Evolutionary conservation across 2,329 filamentous ascomycete species (phyloP), one percentile per base, ranked within the genome.

Genomic region (Coniochaeta hoffmannii): DNA sequence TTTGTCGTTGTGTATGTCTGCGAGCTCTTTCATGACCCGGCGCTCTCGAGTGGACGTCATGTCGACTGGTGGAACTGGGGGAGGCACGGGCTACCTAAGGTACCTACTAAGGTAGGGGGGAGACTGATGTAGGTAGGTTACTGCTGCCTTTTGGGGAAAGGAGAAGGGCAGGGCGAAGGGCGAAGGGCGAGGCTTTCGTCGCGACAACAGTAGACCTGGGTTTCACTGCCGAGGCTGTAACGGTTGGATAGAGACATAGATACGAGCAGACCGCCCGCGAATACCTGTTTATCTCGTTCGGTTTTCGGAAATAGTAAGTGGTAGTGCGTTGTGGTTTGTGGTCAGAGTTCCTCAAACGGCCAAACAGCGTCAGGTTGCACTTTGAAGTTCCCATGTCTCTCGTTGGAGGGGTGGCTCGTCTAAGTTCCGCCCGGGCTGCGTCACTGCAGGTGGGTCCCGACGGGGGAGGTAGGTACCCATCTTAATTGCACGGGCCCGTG

Each of bases 1-100:
- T 58, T 68, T 73, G 78, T 99, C 94, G 58, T 77, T 77, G 52
- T 84, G 73, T 61, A 94, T 89, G 66, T 93, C 89, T 58, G 75
- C 73, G 55, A 94, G 78, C 78, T 94, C 89, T 72, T 92, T 93
- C 60, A 81, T 75, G 54, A 94, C 80, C 53, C 85, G 80, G 53
- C 84, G 77, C 56, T 79, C 74, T 59, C 80, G 72, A 49, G 76
- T 80, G 46, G 74, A 77, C 53, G 76, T 68, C 76, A 78, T 81
- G 64, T 31, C n/a, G 41, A 28, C n/a, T n/a, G n/a, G n/a, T n/a
- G n/a, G n/a, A n/a, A n/a, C n/a, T n/a, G n/a, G n/a, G n/a, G n/a
- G n/a, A n/a, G n/a, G n/a, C n/a, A n/a, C n/a, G n/a, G n/a, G n/a
- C n/a, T n/a, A n/a, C n/a, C n/a, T n/a, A n/a, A n/a, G n/a, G n/a